These are phyloP conservation scores for Cyberlindnera petersonii DNA, from an alignment of 805 yeast species.

Conservation along the genomic window DNA sequence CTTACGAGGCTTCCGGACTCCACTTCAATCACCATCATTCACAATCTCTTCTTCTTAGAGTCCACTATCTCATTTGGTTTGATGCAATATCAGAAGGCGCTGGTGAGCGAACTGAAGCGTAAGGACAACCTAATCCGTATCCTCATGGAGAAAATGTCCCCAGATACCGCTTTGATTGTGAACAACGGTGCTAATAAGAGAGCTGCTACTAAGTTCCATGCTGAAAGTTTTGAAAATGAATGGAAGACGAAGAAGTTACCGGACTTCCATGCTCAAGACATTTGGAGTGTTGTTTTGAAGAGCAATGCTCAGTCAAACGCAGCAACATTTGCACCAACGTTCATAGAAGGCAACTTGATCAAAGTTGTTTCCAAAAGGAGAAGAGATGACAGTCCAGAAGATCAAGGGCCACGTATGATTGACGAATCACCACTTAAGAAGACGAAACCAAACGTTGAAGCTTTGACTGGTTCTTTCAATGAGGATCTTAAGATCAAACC, in stretches of 20 bases:
- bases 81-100: conserved; percentile 19
- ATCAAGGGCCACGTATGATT: conserved; percentile 2
- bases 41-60: conserved; percentile 20
- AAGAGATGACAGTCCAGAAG: neutral
- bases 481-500: conserved; percentile 12
- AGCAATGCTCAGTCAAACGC: conserved; percentile 8
- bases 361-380: conserved; percentile 5
- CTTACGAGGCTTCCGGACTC: conserved; percentile 21
- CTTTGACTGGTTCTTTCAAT: conserved; percentile 17
- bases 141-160: conserved; percentile 26
- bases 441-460: conserved; percentile 11
- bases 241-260: conserved; percentile 19
- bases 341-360: conserved; percentile 8
- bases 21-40: conserved; percentile 22
- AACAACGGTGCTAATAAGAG: conserved; percentile 16
- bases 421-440: conserved; percentile 5
- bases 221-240: conserved; percentile 10
- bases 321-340: conserved; percentile 18
- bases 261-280: conserved; percentile 14
- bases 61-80: conserved; percentile 21
- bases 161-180: conserved; percentile 1
- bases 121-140: conserved; percentile 33
- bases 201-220: conserved; percentile 20
- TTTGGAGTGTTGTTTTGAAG: conserved; percentile 24
- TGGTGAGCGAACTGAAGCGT: conserved; percentile 20